phyloP scores from a whole-genome alignment of 2,329 filamentous ascomycete species.

The Penicillium glabrum region DNA sequence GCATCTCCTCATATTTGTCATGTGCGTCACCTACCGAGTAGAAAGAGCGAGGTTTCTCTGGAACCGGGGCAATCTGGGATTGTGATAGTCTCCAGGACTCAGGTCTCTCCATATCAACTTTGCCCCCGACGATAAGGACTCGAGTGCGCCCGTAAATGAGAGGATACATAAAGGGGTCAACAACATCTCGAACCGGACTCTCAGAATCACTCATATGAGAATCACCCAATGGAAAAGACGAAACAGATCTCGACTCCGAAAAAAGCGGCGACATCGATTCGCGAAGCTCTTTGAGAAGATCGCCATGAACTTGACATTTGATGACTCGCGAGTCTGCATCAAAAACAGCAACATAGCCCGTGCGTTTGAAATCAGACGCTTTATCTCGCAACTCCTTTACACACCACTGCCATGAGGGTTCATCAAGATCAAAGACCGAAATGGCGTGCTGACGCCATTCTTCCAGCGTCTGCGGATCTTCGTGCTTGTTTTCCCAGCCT shows the following conservation, averaged over 20 bases:
- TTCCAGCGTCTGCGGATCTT: neutral
- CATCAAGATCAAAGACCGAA: neutral
- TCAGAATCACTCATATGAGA: neutral
- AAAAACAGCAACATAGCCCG: neutral
- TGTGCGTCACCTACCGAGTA: neutral
- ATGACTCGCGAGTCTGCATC: neutral
- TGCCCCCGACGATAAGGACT: neutral
- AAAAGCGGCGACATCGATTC: neutral
- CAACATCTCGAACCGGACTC: neutral
- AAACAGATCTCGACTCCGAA: neutral
- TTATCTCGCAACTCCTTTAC: neutral
- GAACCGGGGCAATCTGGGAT: neutral
- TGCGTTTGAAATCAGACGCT: neutral
- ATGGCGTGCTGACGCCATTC: neutral
- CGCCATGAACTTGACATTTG: neutral
- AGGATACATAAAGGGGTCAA: neutral
- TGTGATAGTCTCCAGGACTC: neutral
- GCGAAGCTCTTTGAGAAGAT: neutral
- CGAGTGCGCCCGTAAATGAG: neutral
- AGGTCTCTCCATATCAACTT: neutral
- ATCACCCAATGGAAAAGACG: neutral
- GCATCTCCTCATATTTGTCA: neutral
- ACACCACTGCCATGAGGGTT: neutral
- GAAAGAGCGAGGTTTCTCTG: neutral
- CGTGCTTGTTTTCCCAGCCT: neutral